A percentile compares a stretch with the other conserved stretches of the same genome.
Conservation (phyloP, 805 yeast genomes). For the Candida sonorensis region DNA sequence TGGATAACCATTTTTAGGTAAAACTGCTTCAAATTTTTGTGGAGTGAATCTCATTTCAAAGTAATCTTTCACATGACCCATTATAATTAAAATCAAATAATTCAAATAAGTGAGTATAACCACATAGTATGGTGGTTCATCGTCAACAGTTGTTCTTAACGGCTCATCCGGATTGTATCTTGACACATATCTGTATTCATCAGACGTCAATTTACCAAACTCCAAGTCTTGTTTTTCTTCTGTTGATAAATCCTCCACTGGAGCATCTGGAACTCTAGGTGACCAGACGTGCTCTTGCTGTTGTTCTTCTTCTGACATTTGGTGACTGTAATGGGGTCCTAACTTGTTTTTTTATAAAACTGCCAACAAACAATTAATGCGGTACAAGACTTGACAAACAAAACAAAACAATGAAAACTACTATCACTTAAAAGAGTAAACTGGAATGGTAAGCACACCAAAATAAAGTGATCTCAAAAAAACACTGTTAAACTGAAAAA, state of each 20-base stretch:
- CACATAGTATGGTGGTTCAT: slow-evolving; percentile 81
- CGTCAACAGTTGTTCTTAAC: slow-evolving; percentile 54
- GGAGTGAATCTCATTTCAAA: slow-evolving; percentile 72
- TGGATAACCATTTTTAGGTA: slow-evolving; percentile 84
- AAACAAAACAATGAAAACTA: too few species aligned
- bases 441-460: too few species aligned
- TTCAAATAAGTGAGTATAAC: slow-evolving; percentile 78
- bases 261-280: slow-evolving; percentile 27
- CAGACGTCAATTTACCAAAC: slow-evolving; percentile 62
- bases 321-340: neutral
- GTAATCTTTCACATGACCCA: slow-evolving; percentile 89
- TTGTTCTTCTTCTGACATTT: slow-evolving; percentile 2
- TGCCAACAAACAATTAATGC: too few species aligned
- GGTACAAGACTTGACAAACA: too few species aligned
- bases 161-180: slow-evolving; percentile 51
- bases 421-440: too few species aligned
- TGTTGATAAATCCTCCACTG: slow-evolving; percentile 18
- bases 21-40: slow-evolving; percentile 53
- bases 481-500: too few species aligned
- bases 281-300: too few species aligned
- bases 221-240: slow-evolving; percentile 52
- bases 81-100: slow-evolving; percentile 74
- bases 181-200: slow-evolving; percentile 59
- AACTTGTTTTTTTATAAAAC: neutral
- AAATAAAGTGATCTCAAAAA: too few species aligned